A percentile compares a stretch with the other conserved stretches of the same genome.
phyloP scores from a whole-genome alignment of 192 early-diverging fungal species.

The Radiomyces spectabilis region DNA sequence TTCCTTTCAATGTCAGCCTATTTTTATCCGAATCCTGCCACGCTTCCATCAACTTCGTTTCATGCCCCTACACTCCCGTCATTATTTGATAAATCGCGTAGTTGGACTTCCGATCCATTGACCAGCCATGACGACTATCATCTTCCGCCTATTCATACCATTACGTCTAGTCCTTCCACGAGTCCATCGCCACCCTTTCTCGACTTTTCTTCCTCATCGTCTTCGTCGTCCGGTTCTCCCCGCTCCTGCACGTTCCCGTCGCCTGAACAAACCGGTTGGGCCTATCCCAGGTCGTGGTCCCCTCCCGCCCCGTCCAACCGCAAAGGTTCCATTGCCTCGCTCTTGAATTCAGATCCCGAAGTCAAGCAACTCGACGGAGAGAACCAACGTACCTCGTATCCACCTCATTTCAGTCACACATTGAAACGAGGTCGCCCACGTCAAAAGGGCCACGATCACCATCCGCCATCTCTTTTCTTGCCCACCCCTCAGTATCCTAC shows the following conservation, averaged over 20 bases:
- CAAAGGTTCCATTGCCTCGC: slow-evolving; percentile 23
- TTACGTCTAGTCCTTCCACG: neutral
- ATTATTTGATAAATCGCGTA: neutral
- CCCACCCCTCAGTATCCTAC: neutral
- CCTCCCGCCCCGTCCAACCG: neutral
- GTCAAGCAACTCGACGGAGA: slow-evolving; percentile 10
- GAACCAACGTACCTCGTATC: slow-evolving; percentile 6
- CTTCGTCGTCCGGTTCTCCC: slow-evolving; percentile 3
- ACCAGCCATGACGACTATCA: neutral
- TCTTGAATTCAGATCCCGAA: slow-evolving; percentile 18
- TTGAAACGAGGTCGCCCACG: neutral
- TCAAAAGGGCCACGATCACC: too few species aligned
- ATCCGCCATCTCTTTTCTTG: neutral
- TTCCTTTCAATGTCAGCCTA: neutral
- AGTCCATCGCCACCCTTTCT: slow-evolving; percentile 8
- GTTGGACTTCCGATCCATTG: neutral
- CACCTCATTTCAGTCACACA: neutral
- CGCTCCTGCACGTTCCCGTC: neutral
- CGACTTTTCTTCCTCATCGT: neutral
- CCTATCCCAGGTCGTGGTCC: neutral
- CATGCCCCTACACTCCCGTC: neutral
- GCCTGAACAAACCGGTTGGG: neutral
- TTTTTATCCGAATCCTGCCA: neutral
- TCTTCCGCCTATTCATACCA: neutral
- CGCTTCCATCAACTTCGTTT: neutral